Conservation (phyloP, 768 basidiomycete species). For the Termitomyces sp. region DNA sequence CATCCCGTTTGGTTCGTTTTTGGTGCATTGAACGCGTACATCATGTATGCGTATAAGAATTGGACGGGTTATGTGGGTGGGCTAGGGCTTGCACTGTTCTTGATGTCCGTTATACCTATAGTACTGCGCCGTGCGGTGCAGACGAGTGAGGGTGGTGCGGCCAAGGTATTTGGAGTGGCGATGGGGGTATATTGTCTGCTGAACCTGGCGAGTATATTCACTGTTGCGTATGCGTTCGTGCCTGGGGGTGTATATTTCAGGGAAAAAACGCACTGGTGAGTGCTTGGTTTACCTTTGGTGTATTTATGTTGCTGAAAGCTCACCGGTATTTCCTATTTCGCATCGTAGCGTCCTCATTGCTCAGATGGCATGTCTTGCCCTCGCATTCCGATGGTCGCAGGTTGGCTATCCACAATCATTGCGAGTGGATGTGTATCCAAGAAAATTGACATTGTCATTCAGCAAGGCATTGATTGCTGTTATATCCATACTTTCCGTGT, state of each 20-base stretch:
- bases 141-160: conserved; percentile 31
- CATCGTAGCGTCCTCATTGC: conserved; percentile 42
- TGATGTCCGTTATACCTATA: conserved; percentile 56
- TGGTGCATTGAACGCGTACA: conserved; percentile 45
- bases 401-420: background rate
- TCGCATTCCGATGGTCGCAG: conserved; percentile 38
- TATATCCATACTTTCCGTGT: conserved; percentile 41
- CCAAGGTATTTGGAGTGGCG: conserved; percentile 46
- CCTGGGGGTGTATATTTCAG: conserved; percentile 71
- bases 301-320: background rate
- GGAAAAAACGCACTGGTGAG: conserved; percentile 72
- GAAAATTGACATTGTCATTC: conserved; percentile 14
- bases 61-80: conserved; percentile 71
- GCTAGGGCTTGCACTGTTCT: conserved; percentile 53
- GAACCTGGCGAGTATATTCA: conserved; percentile 68
- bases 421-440: background rate
- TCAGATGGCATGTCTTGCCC: conserved; percentile 45
- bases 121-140: conserved; percentile 43
- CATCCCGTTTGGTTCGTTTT: conserved; percentile 50
- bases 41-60: conserved; percentile 53
- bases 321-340: background rate
- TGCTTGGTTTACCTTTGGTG: conserved; percentile 10
- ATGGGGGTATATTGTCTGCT: conserved; percentile 59
- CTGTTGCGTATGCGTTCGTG: conserved; percentile 88
- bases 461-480: conserved; percentile 29